Conservation (phyloP, 192 early-diverging fungal genomes). For the Coemansia sp. region DNA sequence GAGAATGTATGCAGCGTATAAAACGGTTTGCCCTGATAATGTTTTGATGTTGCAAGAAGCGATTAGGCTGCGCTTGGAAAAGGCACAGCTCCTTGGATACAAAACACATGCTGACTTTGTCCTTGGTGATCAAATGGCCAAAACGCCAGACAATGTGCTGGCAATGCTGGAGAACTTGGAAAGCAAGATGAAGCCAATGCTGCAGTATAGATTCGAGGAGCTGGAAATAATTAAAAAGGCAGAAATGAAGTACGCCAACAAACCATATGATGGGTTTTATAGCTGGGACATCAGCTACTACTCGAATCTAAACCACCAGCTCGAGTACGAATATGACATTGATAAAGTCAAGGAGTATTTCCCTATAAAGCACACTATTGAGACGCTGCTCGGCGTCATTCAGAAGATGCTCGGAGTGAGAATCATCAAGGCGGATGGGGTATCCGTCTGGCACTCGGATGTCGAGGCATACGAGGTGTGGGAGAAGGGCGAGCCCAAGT, state of each 20-base stretch:
- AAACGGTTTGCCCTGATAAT: conserved; percentile 37
- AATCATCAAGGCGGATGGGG: conserved; percentile 57
- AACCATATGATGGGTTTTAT: conserved; percentile 34
- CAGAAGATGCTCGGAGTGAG: conserved; percentile 61
- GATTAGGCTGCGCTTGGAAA: conserved; percentile 45
- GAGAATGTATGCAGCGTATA: neutral
- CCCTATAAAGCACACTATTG: conserved; percentile 54
- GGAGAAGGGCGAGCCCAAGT: conserved; percentile 58
- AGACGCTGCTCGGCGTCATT: conserved; percentile 64
- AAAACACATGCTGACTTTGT: conserved; percentile 61
- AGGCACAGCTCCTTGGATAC: conserved; percentile 63
- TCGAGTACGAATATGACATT: conserved; percentile 62
- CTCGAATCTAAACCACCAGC: conserved; percentile 59
- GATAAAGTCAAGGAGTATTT: conserved; percentile 73
- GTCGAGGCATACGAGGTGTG: conserved; percentile 69
- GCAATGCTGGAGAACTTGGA: conserved; percentile 25
- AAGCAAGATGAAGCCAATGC: conserved; percentile 45
- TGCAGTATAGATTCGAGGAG: conserved; percentile 55
- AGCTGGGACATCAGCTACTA: conserved; percentile 72
- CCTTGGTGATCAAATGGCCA: conserved; percentile 73
- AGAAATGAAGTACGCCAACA: conserved; percentile 28
- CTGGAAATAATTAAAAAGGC: conserved; percentile 52
- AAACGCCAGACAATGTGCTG: conserved; percentile 58
- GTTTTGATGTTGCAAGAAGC: conserved; percentile 56
- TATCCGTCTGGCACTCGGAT: conserved; percentile 66